Evolutionary conservation across 306 rosid genomes (phyloP).

Genomic region (Inga oerstediana): DNA sequence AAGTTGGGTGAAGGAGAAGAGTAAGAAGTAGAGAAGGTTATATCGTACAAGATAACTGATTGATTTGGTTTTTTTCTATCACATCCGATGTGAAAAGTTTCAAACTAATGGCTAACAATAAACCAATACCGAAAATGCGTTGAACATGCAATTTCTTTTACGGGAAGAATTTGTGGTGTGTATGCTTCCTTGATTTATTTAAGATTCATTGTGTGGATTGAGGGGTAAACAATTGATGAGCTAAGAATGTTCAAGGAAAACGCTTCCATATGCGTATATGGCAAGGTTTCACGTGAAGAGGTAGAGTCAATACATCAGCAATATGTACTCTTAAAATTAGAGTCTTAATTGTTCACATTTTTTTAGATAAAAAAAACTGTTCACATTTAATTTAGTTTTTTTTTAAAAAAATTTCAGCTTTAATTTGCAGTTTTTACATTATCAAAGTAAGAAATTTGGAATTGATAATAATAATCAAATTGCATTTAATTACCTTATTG

Average conservation of each 20-base stretch:
- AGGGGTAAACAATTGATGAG: background rate
- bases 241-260: background rate
- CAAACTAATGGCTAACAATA: background rate
- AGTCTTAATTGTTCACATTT: no score
- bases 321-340: no score
- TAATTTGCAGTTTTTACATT: background rate
- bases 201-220: background rate
- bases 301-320: background rate
- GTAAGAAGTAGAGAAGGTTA: conserved; percentile 47
- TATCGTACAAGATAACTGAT: conserved; percentile 29
- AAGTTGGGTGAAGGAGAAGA: conserved; percentile 33
- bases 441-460: background rate
- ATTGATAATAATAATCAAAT: no score
- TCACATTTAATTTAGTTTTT: background rate
- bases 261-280: background rate
- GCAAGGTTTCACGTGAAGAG: background rate
- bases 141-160: background rate
- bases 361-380: no score
- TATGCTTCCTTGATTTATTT: background rate
- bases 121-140: background rate
- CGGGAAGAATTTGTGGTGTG: background rate
- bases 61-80: background rate
- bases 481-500: no score
- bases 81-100: conserved; percentile 2
- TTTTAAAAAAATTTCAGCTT: no score